Base-by-base conservation (phyloP, 202 grass and related monocot species). In the Hordeum pubiflorum region DNA sequence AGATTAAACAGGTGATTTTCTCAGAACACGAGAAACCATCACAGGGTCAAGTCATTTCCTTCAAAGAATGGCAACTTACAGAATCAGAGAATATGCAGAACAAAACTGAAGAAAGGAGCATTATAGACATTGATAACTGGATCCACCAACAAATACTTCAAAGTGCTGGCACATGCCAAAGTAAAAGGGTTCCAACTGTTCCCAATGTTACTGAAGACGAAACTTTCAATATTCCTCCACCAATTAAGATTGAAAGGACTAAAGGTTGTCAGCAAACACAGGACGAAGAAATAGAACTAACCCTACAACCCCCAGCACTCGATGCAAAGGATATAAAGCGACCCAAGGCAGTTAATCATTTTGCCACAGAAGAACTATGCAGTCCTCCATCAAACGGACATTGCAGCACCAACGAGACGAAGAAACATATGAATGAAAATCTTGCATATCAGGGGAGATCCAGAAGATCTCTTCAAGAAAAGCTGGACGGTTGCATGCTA, bases 1-100 rank as follows among this genome's bases (percentile, higher is more conserved):
- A 94, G 74, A 92, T 92, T 60, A 94, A 93, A 85, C 79, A 98
- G 79, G 85, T 86, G 80, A 91, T 98, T 89, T 88, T 94, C 82
- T 74, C 84, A 18, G 86, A 88, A 81, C 76, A 94, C 65, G 84
- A 91, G 69, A 94, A 86, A 81, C 59, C 66, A 63, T 76, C 64
- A 62, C 82, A 75, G 34, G 71, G 63, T 86, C 60, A 82, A 70
- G 69, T 86, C 40, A 72, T 63, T 89, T 89, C 74, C 22, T 67
- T 64, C 66, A 72, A 61, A 50, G 79, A 92, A 69, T 81, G 63
- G 63, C 78, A 82, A 56, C 41, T 87, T 21, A 72, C 36, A 64
- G 81, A 89, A 78, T 84, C 72, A 56, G 83, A 38, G 44, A 75
- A 74, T 32, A 58, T 90, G 40, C 76, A 82, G 67, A 69, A 74